Conservation (phyloP, 2,329 filamentous ascomycete species). For the Berkeleyomyces basicola region DNA sequence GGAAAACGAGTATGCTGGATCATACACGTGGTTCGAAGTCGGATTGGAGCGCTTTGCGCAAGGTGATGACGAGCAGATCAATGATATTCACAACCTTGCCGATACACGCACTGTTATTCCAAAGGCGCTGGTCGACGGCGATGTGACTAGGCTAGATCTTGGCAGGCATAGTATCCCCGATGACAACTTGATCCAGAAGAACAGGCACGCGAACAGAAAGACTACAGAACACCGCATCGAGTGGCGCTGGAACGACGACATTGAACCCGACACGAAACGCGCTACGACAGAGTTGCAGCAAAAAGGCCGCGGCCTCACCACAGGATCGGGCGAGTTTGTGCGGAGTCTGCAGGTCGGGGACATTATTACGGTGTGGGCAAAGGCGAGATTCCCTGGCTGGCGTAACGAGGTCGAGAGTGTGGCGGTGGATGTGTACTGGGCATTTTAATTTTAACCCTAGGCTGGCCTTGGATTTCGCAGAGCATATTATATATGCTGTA, state of each 20-base stretch:
- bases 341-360: slow-evolving; percentile 40
- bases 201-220: slow-evolving; percentile 23
- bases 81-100: slow-evolving; percentile 16
- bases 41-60: slow-evolving; percentile 40
- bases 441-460: slow-evolving; percentile 16
- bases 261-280: slow-evolving; percentile 26
- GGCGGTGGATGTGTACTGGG: slow-evolving; percentile 42
- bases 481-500: no score
- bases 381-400: slow-evolving; percentile 40
- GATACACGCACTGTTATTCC: slow-evolving; percentile 25
- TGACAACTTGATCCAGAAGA: slow-evolving; percentile 31
- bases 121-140: slow-evolving; percentile 11
- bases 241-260: slow-evolving; percentile 36
- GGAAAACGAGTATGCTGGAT: slow-evolving; percentile 16
- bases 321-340: slow-evolving; percentile 38
- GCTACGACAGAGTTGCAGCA: slow-evolving; percentile 22
- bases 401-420: slow-evolving; percentile 32
- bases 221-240: slow-evolving; percentile 30
- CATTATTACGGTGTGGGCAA: slow-evolving; percentile 44
- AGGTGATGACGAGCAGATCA: slow-evolving; percentile 1
- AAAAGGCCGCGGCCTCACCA: slow-evolving; percentile 33
- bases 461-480: not conserved
- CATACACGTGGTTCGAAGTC: slow-evolving; percentile 48
- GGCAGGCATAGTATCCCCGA: slow-evolving; percentile 19
- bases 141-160: slow-evolving; percentile 22